Evolutionary conservation across 2,329 filamentous ascomycete species (phyloP).

Genomic region (Penicillium sp.): DNA sequence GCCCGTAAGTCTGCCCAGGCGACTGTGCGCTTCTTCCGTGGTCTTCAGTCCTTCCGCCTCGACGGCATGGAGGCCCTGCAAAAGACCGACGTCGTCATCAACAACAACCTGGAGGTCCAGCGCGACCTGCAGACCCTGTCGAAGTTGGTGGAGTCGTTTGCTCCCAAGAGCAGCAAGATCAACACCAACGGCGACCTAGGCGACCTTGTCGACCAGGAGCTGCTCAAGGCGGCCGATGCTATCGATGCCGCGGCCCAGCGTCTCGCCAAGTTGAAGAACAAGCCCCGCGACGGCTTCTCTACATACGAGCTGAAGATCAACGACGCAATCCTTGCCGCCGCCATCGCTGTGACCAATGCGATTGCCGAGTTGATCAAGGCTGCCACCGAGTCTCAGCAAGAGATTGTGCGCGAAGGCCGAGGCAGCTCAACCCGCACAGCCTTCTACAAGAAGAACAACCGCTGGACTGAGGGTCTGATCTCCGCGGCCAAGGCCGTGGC

Average conservation of each 20-base stretch:
- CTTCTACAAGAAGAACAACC: slow-evolving; percentile 99
- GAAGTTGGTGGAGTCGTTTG: slow-evolving; percentile 88
- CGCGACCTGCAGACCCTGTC: slow-evolving; percentile 90
- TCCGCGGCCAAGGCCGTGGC: slow-evolving; percentile 96
- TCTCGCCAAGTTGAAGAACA: slow-evolving; percentile 88
- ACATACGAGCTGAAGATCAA: slow-evolving; percentile 96
- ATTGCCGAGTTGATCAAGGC: slow-evolving; percentile 95
- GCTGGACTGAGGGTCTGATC: slow-evolving; percentile 97
- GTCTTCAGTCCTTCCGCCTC: slow-evolving; percentile 87
- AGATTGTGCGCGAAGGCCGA: slow-evolving; percentile 91
- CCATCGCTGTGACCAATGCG: slow-evolving; percentile 87
- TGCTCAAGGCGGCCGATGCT: slow-evolving; percentile 90
- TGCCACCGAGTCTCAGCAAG: slow-evolving; percentile 86
- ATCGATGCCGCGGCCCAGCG: slow-evolving; percentile 90
- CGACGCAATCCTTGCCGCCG: slow-evolving; percentile 90
- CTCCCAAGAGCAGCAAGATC: slow-evolving; percentile 81
- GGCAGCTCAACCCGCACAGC: slow-evolving; percentile 84
- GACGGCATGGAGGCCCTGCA: slow-evolving; percentile 86
- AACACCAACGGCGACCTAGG: slow-evolving; percentile 79
- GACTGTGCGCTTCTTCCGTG: slow-evolving; percentile 92
- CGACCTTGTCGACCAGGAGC: slow-evolving; percentile 86
- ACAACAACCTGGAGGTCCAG: slow-evolving; percentile 94
- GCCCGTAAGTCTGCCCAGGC: slow-evolving; percentile 81
- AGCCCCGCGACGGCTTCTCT: slow-evolving; percentile 91
- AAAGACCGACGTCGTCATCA: slow-evolving; percentile 96